These are phyloP conservation scores for Neurospora sp. DNA, from an alignment of 2,329 filamentous ascomycete genomes.

Conservation along the genomic window DNA sequence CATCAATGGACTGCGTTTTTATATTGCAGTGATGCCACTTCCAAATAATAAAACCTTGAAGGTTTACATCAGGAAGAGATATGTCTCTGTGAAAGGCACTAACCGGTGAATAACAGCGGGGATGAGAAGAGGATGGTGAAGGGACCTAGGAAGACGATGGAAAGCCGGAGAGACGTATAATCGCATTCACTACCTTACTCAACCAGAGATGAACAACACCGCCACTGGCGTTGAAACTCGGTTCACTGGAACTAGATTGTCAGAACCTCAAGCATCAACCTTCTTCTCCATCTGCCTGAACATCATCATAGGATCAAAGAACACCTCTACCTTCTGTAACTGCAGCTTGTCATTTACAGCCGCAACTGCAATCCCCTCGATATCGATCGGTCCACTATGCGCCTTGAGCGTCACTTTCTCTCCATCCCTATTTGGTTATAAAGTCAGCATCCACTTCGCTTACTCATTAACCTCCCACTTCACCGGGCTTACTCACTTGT, in stretches of 20 bases:
- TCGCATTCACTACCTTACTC: neutral
- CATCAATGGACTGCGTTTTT: neutral
- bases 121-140: neutral
- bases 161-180: neutral
- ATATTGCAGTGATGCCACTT: neutral
- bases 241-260: neutral
- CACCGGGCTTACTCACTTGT: conserved; percentile 37
- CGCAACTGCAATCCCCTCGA: conserved; percentile 53
- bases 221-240: too few relatives aligned
- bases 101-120: neutral
- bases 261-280: conserved; percentile 2
- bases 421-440: conserved; percentile 35
- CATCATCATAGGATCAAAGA: conserved; percentile 58
- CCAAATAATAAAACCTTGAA: neutral
- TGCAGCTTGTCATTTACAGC: conserved; percentile 50
- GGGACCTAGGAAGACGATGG: neutral
- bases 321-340: conserved; percentile 49
- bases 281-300: conserved; percentile 48
- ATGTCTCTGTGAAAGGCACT: neutral
- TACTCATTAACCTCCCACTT: neutral
- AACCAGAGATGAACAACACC: too few relatives aligned
- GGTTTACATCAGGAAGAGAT: neutral
- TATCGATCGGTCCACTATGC: conserved; percentile 50
- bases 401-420: conserved; percentile 53
- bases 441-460: neutral